Base-by-base conservation (phyloP, 1,284 basidiomycete genomes). In the Moesziomyces sp. region DNA sequence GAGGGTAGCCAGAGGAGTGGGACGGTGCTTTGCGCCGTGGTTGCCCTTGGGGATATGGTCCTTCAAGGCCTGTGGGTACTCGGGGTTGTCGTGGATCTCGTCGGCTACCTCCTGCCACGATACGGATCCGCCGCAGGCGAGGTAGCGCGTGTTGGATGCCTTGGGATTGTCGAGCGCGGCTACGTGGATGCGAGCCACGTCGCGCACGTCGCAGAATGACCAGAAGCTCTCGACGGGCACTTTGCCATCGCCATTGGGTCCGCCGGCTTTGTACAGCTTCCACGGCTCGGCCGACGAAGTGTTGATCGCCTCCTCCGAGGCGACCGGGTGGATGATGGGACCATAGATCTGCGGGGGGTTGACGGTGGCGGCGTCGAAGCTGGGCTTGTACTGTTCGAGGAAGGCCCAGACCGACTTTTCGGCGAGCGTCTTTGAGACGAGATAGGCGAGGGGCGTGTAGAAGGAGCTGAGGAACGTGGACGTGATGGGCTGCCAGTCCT, bases 341-440 rank as follows among this genome's bases (percentile, higher is more conserved):
- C 78, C 78, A 51, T 79, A 79, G 49, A 80, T 68, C 26, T 67
- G 58, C 5, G 76, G 75, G 3, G 77, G 77, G 46, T 76, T 69
- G 57, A 79, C 64, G 14, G 67, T 73, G 3, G 62, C 52, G 16
- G 75, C 65, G 48, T 79, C 78, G 21, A 74, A 74, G 0, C 42
- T 14, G 11, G 72, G 72, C 23, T 83, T 78, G 55, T 83, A 67
- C 35, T 79, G 52, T n/a, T 81, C 66, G 16, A 85, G 57, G 51
- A 80, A 84, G 5, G 78, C 50, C 85, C 84, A 85, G 0, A 83
- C 81, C 5, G 81, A 76, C 16, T 74, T 75, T 51, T 85, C 85
- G 2, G 84, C 83, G 7, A 85, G 63, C 1, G 80, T 82, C 63
- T 85, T 85, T 50, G 79, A 81, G 11, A 84, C 81, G n/a, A 77